Evolutionary conservation across 139 green algal genomes (phyloP), one percentile per base, ranked within the genome.

Genomic region (Coelastrella sp.): DNA sequence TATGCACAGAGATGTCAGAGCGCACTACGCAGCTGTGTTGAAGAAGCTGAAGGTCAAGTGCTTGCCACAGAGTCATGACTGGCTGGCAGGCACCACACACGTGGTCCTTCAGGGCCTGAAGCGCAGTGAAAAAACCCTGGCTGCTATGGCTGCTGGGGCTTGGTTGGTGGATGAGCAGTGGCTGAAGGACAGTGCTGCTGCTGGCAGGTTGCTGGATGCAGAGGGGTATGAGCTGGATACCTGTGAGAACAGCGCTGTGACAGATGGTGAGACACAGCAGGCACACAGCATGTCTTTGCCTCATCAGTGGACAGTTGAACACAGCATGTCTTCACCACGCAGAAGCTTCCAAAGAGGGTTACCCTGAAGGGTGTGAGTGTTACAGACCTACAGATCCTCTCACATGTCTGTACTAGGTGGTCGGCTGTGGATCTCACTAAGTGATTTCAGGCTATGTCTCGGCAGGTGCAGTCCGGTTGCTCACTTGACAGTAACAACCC

Each of bases 61-160:
- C 68, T 24, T 70, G 19, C 49, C 84, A 4, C 19, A 57, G 17
- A 88, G 84, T 22, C 84, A 88, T 27, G 84, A 68, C 9, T 88
- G 84, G 84, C 84, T 81, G 68, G 12, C 8, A 6, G 84, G 84
- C 84, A 81, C 68, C 8, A 88, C 68, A 19, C 84, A 88, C 56
- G 84, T 88, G 17, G 84, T 88, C 7, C 25, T 81, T 49, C 58
- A 73, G 22, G 9, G 15, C 6, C 27, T 88, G 68, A 81, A 81
- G 84, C 35, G 68, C 8, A 88, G 84, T n/a, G 84, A 88, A 22
- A 88, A 88, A 57, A 88, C 25, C 20, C 68, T 88, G 7, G 84
- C 84, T 59, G 84, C 12, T n/a, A 88, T 88, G 84, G 66, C 84
- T 58, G 84, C 84, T 24, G 84, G 84, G 0, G 84, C 15, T 7